Conservation (phyloP, 2,329 filamentous ascomycete species). For the Colletotrichum brevisporum region DNA sequence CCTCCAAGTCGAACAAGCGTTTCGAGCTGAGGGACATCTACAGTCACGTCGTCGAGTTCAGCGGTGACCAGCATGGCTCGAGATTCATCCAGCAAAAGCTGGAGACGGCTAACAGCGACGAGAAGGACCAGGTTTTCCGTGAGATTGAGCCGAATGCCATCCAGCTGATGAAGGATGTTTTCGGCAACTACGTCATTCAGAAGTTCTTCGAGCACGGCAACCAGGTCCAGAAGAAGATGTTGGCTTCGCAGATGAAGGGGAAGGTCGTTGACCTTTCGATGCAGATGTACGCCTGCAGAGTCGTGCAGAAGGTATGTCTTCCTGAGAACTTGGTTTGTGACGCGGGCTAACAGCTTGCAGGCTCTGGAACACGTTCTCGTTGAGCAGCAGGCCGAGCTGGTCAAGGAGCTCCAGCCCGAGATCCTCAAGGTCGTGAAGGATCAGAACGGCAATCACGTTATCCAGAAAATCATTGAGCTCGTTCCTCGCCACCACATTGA, state of each 20-base stretch:
- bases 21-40: slow-evolving; percentile 93
- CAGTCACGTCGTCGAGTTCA: slow-evolving; percentile 91
- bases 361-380: slow-evolving; percentile 90
- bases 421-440: slow-evolving; percentile 86
- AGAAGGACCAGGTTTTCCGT: slow-evolving; percentile 90
- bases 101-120: slow-evolving; percentile 92
- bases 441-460: slow-evolving; percentile 95
- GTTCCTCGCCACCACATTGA: slow-evolving; percentile 83
- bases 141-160: slow-evolving; percentile 89
- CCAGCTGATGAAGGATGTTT: slow-evolving; percentile 95
- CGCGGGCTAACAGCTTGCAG: slow-evolving; percentile 56
- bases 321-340: neutral
- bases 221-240: slow-evolving; percentile 89
- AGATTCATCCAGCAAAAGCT: slow-evolving; percentile 96
- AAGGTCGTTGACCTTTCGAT: slow-evolving; percentile 84
- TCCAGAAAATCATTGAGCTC: slow-evolving; percentile 92
- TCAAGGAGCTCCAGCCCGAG: slow-evolving; percentile 84
- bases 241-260: slow-evolving; percentile 90
- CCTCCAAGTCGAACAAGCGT: slow-evolving; percentile 78
- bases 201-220: slow-evolving; percentile 98
- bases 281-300: slow-evolving; percentile 94
- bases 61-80: slow-evolving; percentile 94
- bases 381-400: slow-evolving; percentile 89
- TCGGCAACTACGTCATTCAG: slow-evolving; percentile 98
- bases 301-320: slow-evolving; percentile 87